A percentile compares a stretch with the other conserved stretches of the same genome.
These are phyloP conservation scores for Akanthomyces lecanii DNA, from an alignment of 2,329 filamentous ascomycete species.

Conservation along the genomic window DNA sequence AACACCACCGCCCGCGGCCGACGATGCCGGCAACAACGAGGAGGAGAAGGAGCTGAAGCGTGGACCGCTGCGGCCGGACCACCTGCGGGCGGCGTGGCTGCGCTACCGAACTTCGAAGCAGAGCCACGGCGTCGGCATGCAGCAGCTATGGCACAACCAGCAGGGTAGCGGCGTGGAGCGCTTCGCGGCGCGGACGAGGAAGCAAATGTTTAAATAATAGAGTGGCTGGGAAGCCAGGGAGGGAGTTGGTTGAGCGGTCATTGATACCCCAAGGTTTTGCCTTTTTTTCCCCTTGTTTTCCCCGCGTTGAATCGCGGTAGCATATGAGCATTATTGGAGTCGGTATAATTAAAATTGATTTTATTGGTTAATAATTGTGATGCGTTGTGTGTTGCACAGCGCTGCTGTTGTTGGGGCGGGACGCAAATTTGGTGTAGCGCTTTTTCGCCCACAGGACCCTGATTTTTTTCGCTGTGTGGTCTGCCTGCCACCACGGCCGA, in stretches of 20 bases:
- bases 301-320: background rate
- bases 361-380: background rate
- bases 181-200: slow-evolving; percentile 51
- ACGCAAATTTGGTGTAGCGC: background rate
- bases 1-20: slow-evolving; percentile 34
- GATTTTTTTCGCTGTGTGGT: background rate
- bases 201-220: slow-evolving; percentile 50
- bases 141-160: slow-evolving; percentile 59
- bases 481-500: background rate
- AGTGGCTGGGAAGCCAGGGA: background rate
- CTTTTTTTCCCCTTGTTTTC: background rate
- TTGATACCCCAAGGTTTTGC: slow-evolving; percentile 9
- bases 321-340: background rate
- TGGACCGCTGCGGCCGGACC: slow-evolving; percentile 66
- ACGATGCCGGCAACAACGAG: slow-evolving; percentile 17
- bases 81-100: slow-evolving; percentile 68
- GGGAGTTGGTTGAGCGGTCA: background rate
- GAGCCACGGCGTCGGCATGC: slow-evolving; percentile 58
- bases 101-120: slow-evolving; percentile 61
- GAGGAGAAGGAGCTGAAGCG: slow-evolving; percentile 30
- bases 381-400: background rate
- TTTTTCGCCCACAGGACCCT: background rate
- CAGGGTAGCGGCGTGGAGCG: slow-evolving; percentile 56
- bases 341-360: background rate
- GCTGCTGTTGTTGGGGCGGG: background rate